A percentile compares a stretch with the other conserved stretches of the same genome.
These are phyloP conservation scores for Candida quercuum DNA, from an alignment of 805 yeast genomes.

Conservation along the genomic window DNA sequence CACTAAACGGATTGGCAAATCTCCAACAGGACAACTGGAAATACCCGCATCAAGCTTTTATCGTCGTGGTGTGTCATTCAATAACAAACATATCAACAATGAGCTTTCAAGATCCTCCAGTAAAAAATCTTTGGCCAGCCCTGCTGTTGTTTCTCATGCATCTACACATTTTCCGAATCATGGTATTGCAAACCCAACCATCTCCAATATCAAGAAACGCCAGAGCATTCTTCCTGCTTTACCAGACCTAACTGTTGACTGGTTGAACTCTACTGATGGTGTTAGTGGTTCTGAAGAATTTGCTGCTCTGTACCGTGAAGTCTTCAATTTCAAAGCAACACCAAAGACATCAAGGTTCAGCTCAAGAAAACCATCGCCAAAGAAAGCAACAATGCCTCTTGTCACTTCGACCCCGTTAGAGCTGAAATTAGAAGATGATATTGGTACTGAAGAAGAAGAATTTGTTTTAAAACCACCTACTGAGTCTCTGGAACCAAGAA, in stretches of 20 bases:
- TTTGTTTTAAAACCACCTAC: not conserved
- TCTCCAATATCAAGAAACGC: slow-evolving; percentile 13
- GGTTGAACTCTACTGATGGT: slow-evolving; percentile 16
- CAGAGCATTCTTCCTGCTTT: slow-evolving; percentile 25
- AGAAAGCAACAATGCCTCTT: slow-evolving; percentile 3
- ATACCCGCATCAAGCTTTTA: slow-evolving; percentile 26
- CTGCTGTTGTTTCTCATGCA: slow-evolving; percentile 3
- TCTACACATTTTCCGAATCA: not conserved
- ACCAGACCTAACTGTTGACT: slow-evolving; percentile 21
- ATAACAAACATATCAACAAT: slow-evolving; percentile 15
- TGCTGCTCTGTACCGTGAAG: slow-evolving; percentile 25
- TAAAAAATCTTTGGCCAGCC: slow-evolving; percentile 12
- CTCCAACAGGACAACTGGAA: slow-evolving; percentile 21
- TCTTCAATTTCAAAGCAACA: slow-evolving; percentile 19
- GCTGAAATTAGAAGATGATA: not conserved
- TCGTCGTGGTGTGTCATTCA: slow-evolving; percentile 28
- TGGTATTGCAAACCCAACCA: not conserved
- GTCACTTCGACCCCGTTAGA: slow-evolving; percentile 2
- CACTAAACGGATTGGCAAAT: slow-evolving; percentile 18
- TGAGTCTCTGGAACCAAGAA: slow-evolving; percentile 6
- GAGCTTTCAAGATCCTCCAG: slow-evolving; percentile 22
- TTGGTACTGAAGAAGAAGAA: not conserved
- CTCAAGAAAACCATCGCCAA: slow-evolving; percentile 6
- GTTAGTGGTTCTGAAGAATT: slow-evolving; percentile 20
- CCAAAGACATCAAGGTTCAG: not conserved